A percentile compares a stretch with the other conserved stretches of the same genome.
These are phyloP conservation scores for Nidularia sp. DNA, from an alignment of 768 basidiomycete genomes.

Conservation along the genomic window DNA sequence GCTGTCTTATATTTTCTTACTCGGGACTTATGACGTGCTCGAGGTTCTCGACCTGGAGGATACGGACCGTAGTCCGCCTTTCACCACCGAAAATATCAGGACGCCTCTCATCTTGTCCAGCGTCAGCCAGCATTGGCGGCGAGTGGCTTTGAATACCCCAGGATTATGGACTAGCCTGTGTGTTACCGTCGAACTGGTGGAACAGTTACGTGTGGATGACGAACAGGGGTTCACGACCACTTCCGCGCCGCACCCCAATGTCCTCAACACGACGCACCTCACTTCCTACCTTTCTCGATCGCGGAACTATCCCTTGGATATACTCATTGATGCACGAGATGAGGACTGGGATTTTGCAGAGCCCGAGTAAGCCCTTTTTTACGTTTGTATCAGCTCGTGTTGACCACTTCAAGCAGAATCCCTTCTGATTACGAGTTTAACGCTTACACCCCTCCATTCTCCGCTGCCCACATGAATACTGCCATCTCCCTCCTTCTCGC, in stretches of 20 bases:
- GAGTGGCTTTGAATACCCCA: constrained; percentile 42
- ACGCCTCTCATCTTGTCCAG: constrained; percentile 41
- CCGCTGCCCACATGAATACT: constrained; percentile 38
- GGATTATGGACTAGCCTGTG: constrained; percentile 54
- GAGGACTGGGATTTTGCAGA: constrained; percentile 56
- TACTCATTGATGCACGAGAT: constrained; percentile 57
- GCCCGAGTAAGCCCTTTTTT: constrained; percentile 30
- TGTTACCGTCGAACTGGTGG: constrained; percentile 36
- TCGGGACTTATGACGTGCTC: constrained; percentile 32
- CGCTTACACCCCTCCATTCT: constrained; percentile 31
- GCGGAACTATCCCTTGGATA: constrained; percentile 42
- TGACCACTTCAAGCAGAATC: constrained; percentile 15
- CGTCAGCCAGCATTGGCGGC: constrained; percentile 51
- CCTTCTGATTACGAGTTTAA: constrained; percentile 16
- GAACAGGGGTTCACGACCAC: constrained; percentile 1
- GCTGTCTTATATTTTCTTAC: constrained; percentile 49
- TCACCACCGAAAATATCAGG: constrained; percentile 36
- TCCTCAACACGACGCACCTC: constrained; percentile 33
- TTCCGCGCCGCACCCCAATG: constrained; percentile 1
- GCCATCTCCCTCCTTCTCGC: constrained; percentile 45
- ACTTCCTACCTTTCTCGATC: constrained; percentile 41
- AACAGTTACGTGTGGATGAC: constrained; percentile 6
- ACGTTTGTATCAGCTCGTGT: constrained; percentile 1
- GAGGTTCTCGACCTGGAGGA: constrained; percentile 13
- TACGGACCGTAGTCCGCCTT: constrained; percentile 18